These are phyloP conservation scores for Plasmopara halstedii DNA, from an alignment of 352 stramenopile species.

Conservation along the genomic window DNA sequence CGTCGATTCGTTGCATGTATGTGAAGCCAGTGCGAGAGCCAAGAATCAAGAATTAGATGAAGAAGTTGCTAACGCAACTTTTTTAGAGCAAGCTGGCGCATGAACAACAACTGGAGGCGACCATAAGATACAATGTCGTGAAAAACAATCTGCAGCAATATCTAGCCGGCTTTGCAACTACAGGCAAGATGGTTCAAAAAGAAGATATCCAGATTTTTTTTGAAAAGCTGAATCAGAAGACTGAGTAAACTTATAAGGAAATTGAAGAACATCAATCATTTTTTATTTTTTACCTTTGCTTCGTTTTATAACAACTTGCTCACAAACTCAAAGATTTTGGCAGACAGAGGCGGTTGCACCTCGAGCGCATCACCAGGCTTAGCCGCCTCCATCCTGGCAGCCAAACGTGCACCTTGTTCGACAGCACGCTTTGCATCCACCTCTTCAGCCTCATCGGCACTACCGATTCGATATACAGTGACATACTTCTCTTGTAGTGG, in stretches of 20 bases:
- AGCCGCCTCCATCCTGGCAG: constrained; percentile 75
- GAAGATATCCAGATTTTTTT: constrained; percentile 73
- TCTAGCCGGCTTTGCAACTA: constrained; percentile 45
- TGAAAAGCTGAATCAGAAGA: constrained; percentile 41
- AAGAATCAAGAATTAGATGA: constrained; percentile 34
- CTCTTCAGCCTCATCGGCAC: constrained; percentile 91
- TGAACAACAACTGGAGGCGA: constrained; percentile 69
- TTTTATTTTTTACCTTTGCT: neutral
- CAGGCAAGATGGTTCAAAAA: constrained; percentile 53
- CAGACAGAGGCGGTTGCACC: constrained; percentile 31
- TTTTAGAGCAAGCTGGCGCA: constrained; percentile 54
- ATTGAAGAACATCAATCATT: neutral
- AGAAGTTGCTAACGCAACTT: constrained; percentile 34
- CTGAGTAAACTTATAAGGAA: constrained; percentile 24
- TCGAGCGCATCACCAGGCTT: constrained; percentile 53
- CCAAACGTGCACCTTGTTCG: constrained; percentile 91
- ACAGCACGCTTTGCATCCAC: constrained; percentile 97
- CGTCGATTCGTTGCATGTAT: constrained; percentile 55
- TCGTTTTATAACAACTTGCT: constrained; percentile 33
- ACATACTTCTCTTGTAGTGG: constrained; percentile 56
- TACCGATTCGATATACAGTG: constrained; percentile 93
- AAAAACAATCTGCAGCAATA: constrained; percentile 64
- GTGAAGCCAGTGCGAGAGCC: constrained; percentile 39
- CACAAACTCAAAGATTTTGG: constrained; percentile 45
- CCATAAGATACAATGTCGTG: constrained; percentile 63